phyloP scores from a whole-genome alignment of 2,329 filamentous ascomycete species.

The Fusarium falciforme region DNA sequence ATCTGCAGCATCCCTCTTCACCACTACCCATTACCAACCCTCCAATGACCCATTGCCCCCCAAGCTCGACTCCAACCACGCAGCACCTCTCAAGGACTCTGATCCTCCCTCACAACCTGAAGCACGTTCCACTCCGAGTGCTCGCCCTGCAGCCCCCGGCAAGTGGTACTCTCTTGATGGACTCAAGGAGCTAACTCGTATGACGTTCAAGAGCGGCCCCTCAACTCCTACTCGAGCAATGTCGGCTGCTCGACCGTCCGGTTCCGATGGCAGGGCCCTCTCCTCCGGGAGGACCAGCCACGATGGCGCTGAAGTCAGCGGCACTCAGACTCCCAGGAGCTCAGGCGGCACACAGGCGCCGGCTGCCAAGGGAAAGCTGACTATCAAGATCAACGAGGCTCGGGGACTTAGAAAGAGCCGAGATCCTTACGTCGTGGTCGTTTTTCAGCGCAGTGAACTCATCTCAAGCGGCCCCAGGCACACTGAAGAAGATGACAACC shows the following conservation, averaged over 20 bases:
- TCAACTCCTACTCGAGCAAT: constrained; percentile 90
- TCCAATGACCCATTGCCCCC: constrained; percentile 39
- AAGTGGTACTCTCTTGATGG: constrained; percentile 74
- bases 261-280: constrained; percentile 58
- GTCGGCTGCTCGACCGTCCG: constrained; percentile 70
- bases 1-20: constrained; percentile 40
- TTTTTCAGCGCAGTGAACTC: constrained; percentile 96
- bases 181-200: constrained; percentile 90
- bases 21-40: constrained; percentile 42
- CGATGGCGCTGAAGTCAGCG: constrained; percentile 59
- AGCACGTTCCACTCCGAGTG: constrained; percentile 62
- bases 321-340: constrained; percentile 62
- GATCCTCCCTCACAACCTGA: constrained; percentile 44
- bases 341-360: constrained; percentile 71
- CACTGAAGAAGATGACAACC: constrained; percentile 69
- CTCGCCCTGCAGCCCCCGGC: constrained; percentile 53
- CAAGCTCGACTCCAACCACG: constrained; percentile 32
- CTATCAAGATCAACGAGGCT: constrained; percentile 88
- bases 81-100: constrained; percentile 34
- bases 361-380: constrained; percentile 85
- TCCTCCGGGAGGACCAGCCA: constrained; percentile 52
- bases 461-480: constrained; percentile 87
- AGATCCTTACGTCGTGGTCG: constrained; percentile 94
- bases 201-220: constrained; percentile 86
- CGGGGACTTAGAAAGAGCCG: constrained; percentile 83